Evolutionary conservation across 768 basidiomycete genomes (phyloP), one percentile per base, ranked within the genome.

Genomic region (Sarcomyxa edulis): DNA sequence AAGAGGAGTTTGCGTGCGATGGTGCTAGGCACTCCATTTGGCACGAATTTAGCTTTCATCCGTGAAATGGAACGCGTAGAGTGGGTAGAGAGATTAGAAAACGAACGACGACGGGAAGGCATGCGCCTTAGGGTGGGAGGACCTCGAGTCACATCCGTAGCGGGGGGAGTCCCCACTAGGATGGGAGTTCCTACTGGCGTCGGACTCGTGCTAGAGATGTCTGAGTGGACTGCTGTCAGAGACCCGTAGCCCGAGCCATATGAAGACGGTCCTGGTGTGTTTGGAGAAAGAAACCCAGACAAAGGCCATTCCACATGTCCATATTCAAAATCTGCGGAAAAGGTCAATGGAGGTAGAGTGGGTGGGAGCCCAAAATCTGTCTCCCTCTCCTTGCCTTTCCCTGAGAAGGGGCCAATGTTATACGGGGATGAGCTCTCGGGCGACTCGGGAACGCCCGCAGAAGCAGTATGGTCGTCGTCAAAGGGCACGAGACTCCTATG

Each of bases 341-440:
- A 78, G 22, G 69, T 61, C 42, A 85, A 65, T 45, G 84, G 81
- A 43, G 84, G 81, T 44, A 85, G 68, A 53, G 66, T 66, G 42
- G 84, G 78, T 32, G 81, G 74, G 42, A 52, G 66, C 62, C n/a
- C n/a, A n/a, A n/a, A n/a, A n/a, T n/a, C n/a, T 48, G 53, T 59
- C 37, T 67, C 79, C 59, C 73, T 84, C 49, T 70, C 77, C 61
- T 82, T 87, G 20, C 71, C 73, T 52, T 74, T 74, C 40, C 59
- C 51, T 6, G 40, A n/a, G 45, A 50, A 36, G 10, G 39, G 11
- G 37, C 44, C 38, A 44, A 48, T 24, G 40, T 46, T 42, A 37
- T 50, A 19, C 49, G 45, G 26, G 42, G 43, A 33, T 45, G 48
- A 21, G 14, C 15, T 24, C 41, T 15, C 18, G 11, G 5, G 4